Evolutionary conservation across 2,329 filamentous ascomycete species (phyloP).

Genomic region (Colletotrichum echinochloae): DNA sequence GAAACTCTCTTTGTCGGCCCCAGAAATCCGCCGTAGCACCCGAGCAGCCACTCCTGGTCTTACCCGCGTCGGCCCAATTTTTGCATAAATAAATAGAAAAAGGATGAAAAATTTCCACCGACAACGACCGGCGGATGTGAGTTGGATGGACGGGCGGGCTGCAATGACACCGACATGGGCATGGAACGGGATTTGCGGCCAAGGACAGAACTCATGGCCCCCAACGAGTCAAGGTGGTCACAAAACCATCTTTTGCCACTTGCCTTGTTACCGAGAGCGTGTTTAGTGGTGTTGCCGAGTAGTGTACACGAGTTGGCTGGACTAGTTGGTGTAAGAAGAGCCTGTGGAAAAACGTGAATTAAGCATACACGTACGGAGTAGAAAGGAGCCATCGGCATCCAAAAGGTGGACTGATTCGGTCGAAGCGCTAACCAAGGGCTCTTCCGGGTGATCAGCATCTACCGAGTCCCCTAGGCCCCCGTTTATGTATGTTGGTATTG

Average conservation of each 20-base stretch:
- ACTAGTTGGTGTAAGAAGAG: too few relatives aligned
- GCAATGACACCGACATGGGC: conserved; percentile 12
- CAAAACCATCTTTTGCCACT: not conserved
- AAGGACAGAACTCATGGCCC: conserved; percentile 3
- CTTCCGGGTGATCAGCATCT: conserved; percentile 37
- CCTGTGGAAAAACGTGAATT: not conserved
- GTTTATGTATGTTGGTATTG: conserved; percentile 36
- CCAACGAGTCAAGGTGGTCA: not conserved
- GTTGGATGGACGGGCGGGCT: not conserved
- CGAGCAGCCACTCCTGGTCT: conserved; percentile 26
- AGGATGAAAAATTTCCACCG: not conserved
- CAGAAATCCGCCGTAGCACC: conserved; percentile 28
- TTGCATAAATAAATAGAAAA: too few relatives aligned
- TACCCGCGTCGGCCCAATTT: not conserved
- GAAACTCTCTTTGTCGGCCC: conserved; percentile 27
- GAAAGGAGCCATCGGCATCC: conserved; percentile 11
- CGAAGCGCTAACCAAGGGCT: conserved; percentile 17
- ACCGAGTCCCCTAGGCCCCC: conserved; percentile 30
- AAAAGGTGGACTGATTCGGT: conserved; percentile 31
- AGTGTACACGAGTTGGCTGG: not conserved
- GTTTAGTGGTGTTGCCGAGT: not conserved
- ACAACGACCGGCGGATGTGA: not conserved
- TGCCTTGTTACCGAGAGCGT: conserved; percentile 1
- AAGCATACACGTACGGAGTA: not conserved
- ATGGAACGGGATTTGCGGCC: not conserved